phyloP scores from a whole-genome alignment of 805 yeast genomes.

The Gaillardinia entomophila region DNA sequence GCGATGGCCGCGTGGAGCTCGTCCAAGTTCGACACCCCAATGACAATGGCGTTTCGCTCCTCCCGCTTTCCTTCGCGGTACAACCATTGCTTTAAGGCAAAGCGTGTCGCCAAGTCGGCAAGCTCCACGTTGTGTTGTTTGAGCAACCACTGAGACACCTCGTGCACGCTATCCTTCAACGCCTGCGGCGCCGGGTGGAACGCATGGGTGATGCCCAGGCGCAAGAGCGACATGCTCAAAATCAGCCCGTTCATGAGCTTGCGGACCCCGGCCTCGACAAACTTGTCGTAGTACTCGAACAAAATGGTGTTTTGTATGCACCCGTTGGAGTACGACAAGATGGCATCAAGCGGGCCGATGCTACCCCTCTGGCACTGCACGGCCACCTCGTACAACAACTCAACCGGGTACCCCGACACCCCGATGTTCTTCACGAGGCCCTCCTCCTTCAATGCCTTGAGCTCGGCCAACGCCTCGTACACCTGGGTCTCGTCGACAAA shows the following conservation, averaged over 20 bases:
- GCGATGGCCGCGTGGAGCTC: slow-evolving; percentile 63
- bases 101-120: slow-evolving; percentile 78
- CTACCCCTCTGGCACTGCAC: slow-evolving; percentile 22
- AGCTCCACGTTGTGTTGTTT: slow-evolving; percentile 46
- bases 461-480: slow-evolving; percentile 56
- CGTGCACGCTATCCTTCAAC: slow-evolving; percentile 49
- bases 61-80: slow-evolving; percentile 12
- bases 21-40: slow-evolving; percentile 63
- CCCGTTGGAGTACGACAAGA: slow-evolving; percentile 75
- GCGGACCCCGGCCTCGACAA: slow-evolving; percentile 53
- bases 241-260: slow-evolving; percentile 78
- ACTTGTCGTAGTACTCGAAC: slow-evolving; percentile 40
- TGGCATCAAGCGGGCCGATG: slow-evolving; percentile 65
- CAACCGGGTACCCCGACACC: slow-evolving; percentile 82
- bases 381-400: slow-evolving; percentile 54
- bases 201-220: slow-evolving; percentile 57
- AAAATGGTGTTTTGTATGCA: slow-evolving; percentile 70
- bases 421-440: slow-evolving; percentile 68
- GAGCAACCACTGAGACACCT: slow-evolving; percentile 35
- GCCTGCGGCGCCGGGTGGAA: slow-evolving; percentile 76
- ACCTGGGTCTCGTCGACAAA: slow-evolving; percentile 56
- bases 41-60: slow-evolving; percentile 49
- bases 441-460: slow-evolving; percentile 53
- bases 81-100: slow-evolving; percentile 60
- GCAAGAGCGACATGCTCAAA: slow-evolving; percentile 77